Conservation (phyloP, 768 basidiomycete species). For the Amanita polypyramis region DNA sequence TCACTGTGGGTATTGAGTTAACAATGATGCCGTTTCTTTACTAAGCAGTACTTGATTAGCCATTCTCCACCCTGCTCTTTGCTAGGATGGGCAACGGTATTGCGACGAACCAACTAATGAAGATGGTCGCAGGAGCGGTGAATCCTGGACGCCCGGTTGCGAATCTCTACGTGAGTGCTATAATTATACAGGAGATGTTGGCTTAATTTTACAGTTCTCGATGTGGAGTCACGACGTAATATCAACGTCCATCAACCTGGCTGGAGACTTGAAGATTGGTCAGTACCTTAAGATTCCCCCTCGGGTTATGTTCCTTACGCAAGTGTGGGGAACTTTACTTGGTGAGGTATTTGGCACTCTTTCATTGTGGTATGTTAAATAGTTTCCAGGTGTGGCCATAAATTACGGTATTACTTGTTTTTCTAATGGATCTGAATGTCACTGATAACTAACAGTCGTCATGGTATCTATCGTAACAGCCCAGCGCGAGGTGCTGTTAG, state of each 20-base stretch:
- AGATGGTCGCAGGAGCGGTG: constrained; percentile 51
- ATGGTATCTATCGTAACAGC: constrained; percentile 44
- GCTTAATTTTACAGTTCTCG: constrained; percentile 33
- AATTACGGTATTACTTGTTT: constrained; percentile 23
- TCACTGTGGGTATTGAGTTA: constrained; percentile 19
- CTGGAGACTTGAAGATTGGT: constrained; percentile 60
- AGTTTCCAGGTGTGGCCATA: constrained; percentile 21
- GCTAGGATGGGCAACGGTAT: constrained; percentile 55
- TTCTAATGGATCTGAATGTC: background rate
- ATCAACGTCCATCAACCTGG: constrained; percentile 39
- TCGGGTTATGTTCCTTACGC: constrained; percentile 52
- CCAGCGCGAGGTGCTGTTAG: constrained; percentile 43
- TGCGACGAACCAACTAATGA: constrained; percentile 51
- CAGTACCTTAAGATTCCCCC: constrained; percentile 64
- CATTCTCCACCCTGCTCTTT: constrained; percentile 45
- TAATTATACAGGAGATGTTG: background rate
- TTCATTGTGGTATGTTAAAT: background rate
- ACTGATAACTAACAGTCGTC: constrained; percentile 29
- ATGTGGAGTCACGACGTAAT: constrained; percentile 63
- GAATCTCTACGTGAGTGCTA: constrained; percentile 46
- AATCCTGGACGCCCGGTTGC: constrained; percentile 58
- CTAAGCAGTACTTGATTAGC: constrained; percentile 18
- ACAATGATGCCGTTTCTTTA: background rate
- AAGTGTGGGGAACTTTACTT: constrained; percentile 56
- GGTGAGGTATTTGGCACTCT: constrained; percentile 18